These are phyloP conservation scores for Epichloe bromicola DNA, from an alignment of 2,329 filamentous ascomycete genomes.

Conservation along the genomic window DNA sequence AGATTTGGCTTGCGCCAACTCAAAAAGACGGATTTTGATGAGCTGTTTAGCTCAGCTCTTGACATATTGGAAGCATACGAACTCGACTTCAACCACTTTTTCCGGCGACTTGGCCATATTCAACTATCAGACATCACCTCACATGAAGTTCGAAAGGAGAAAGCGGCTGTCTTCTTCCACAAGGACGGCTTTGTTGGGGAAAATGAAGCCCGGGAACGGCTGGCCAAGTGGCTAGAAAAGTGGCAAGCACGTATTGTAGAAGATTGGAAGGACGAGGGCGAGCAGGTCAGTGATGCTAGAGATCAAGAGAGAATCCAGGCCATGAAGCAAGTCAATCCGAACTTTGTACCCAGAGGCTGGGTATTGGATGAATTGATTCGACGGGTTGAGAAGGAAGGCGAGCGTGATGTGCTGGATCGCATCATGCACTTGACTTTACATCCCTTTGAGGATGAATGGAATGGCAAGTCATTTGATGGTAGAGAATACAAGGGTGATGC, in stretches of 20 bases:
- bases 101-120: conserved; percentile 61
- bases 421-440: conserved; percentile 73
- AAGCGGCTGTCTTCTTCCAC: conserved; percentile 67
- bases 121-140: conserved; percentile 50
- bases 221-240: conserved; percentile 68
- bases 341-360: conserved; percentile 84
- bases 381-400: conserved; percentile 70
- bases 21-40: conserved; percentile 64
- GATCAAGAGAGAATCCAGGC: conserved; percentile 52
- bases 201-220: conserved; percentile 47
- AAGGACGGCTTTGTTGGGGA: conserved; percentile 52
- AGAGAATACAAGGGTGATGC: conserved; percentile 43
- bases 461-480: conserved; percentile 33
- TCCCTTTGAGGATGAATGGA: conserved; percentile 75
- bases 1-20: conserved; percentile 63
- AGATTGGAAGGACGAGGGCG: conserved; percentile 54
- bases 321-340: conserved; percentile 86
- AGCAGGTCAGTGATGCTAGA: conserved; percentile 20
- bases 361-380: conserved; percentile 87
- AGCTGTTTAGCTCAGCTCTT: conserved; percentile 67
- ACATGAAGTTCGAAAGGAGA: conserved; percentile 47
- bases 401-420: conserved; percentile 63
- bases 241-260: conserved; percentile 62
- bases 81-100: conserved; percentile 90
- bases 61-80: conserved; percentile 71